Evolutionary conservation across 805 yeast species (phyloP), one percentile per base, ranked within the genome.

Genomic region (Metahyphopichia silvanorum): DNA sequence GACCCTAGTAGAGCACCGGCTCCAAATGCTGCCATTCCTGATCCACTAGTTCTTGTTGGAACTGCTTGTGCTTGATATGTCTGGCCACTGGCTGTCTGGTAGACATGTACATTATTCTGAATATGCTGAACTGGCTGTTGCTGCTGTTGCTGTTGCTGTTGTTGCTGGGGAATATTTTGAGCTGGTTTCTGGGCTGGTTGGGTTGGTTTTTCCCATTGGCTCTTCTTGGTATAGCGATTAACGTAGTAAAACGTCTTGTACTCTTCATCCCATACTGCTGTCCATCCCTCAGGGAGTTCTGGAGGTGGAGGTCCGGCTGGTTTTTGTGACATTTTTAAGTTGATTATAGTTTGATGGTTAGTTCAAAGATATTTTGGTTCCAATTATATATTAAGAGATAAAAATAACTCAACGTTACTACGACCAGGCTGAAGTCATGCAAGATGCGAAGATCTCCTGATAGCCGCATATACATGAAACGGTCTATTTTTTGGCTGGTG

Each of bases 201-300:
- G 5, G 32, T 20, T 1, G 59, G 59, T 9, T 40, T 19, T 8
- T 53, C 60, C 66, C 66, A 60, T 34, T 54, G 60, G 3, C 61
- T 48, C 26, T 44, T 38, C 4, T 57, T 57, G 5, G 61, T 54
- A 6, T 33, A 23, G 7, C 42, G 34, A 34, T 59, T 53, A 25
- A 55, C 53, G 33, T 40, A 59, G 31, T 40, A 59, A 33, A 47
- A 59, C 11, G 42, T 31, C 34, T 50, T 32, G 40, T 55, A 57
- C 33, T 53, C 55, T 22, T 54, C 60, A 32, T 60, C 65, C 54
- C 57, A 60, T 31, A 51, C 48, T n/a, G 60, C 63, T 1, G 46
- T 32, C 66, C 66, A 60, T 10, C 66, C 66, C 9, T 40, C 33
- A 6, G 64, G 64, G 24, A 52, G 43, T 18, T 20, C 32, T 7